Evolutionary conservation across 352 stramenopile genomes (phyloP).

Genomic region (Phytophthora macrochlamydospora): DNA sequence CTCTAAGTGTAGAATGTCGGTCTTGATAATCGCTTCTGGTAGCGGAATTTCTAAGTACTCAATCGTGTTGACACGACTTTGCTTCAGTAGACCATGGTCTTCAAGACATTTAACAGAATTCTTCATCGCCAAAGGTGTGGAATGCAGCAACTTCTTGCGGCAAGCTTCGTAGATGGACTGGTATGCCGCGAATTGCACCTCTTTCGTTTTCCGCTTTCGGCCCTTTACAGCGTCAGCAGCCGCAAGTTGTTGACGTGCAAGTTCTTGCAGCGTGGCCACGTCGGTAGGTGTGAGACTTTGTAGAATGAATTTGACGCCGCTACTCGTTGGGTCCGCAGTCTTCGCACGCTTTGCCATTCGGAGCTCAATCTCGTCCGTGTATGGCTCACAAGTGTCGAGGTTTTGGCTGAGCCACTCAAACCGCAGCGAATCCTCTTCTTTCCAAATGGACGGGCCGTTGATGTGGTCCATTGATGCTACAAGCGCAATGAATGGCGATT

Average conservation of each 20-base stretch:
- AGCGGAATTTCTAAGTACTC: conserved; percentile 63
- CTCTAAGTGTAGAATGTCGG: conserved; percentile 46
- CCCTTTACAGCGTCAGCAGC: conserved; percentile 7
- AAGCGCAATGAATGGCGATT: conserved; percentile 44
- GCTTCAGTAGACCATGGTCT: conserved; percentile 58
- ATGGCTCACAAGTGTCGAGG: conserved; percentile 48
- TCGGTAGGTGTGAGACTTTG: conserved; percentile 68
- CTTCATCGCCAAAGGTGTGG: conserved; percentile 58
- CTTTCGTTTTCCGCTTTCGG: conserved; percentile 14
- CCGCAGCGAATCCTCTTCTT: conserved; percentile 53
- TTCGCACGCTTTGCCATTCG: conserved; percentile 33
- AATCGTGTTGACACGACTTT: conserved; percentile 37
- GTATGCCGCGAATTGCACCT: conserved; percentile 35
- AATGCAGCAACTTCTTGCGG: conserved; percentile 57
- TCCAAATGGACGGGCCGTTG: conserved; percentile 59
- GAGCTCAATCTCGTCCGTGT: conserved; percentile 53
- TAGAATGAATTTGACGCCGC: conserved; percentile 65
- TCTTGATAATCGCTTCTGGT: conserved; percentile 41
- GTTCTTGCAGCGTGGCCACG: conserved; percentile 49
- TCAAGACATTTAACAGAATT: conserved; percentile 68
- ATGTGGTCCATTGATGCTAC: conserved; percentile 63
- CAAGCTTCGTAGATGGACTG: conserved; percentile 57
- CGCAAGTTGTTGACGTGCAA: conserved; percentile 47
- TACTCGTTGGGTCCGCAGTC: conserved; percentile 37
- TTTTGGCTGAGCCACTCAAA: conserved; percentile 60